phyloP scores from a whole-genome alignment of 225 moss, liverwort and hornwort species.

The Neckera pumila region DNA sequence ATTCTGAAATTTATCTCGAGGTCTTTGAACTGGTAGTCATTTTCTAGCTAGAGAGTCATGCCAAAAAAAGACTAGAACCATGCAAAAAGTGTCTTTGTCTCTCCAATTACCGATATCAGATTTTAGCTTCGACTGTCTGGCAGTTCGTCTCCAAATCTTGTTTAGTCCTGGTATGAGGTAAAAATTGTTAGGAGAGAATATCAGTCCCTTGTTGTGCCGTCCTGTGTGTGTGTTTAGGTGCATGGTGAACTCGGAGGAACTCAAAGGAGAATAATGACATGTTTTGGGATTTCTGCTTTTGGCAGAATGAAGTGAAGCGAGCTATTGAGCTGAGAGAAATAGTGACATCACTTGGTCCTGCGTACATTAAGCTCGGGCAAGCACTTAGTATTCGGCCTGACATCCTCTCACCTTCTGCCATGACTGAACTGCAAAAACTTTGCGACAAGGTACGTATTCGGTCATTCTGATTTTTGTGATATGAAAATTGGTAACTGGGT shows the following conservation, averaged over 20 bases:
- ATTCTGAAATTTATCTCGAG: neutral
- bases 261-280: neutral
- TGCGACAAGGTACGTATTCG: slow-evolving; percentile 72
- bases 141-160: neutral
- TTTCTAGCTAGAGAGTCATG: neutral
- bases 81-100: neutral
- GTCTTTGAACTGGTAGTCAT: neutral
- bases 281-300: neutral
- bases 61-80: neutral
- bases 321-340: slow-evolving; percentile 96
- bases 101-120: neutral
- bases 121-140: neutral
- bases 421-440: slow-evolving; percentile 99
- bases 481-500: neutral
- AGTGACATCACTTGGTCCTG: slow-evolving; percentile 94
- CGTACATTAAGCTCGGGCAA: slow-evolving; percentile 99
- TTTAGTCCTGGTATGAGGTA: neutral
- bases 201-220: neutral
- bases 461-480: neutral
- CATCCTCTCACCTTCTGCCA: slow-evolving; percentile 92
- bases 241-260: neutral
- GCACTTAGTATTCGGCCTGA: slow-evolving; percentile 96
- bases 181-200: neutral
- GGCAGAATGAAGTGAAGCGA: slow-evolving; percentile 92
- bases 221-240: neutral